Base-by-base conservation (phyloP, 108 stramenopile species). In the Chaetoceros muelleri region DNA sequence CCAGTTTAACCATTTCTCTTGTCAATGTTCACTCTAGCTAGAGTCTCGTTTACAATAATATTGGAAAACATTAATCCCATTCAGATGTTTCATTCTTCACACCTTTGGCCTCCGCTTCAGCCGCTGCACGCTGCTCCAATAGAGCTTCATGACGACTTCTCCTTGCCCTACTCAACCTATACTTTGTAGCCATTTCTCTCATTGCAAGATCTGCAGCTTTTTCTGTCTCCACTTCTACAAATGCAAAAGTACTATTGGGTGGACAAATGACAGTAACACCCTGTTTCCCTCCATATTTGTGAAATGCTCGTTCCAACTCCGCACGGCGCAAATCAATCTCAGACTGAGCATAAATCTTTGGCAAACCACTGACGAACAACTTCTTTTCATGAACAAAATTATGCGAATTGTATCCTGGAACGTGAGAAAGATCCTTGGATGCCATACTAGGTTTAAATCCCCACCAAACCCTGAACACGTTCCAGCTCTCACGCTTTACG, bases 401-500 rank as follows among this genome's bases (percentile, higher is more conserved):
- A 67, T 62, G 70, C n/a, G 68, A 55, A 51, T 87, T 79, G 55
- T 78, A 78, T 47, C 85, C 85, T 2, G 77, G 61, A 44, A 87
- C 56, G 10, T 57, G 56, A 29, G 66, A 31, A 17, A 87, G 44
- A 30, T 76, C 71, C 28, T 51, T 60, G 24, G 55, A 58, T n/a
- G 75, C 78, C 82, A 87, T 79, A 47, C 55, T 50, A 19, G 60
- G 52, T 51, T 84, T 81, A 40, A 76, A 67, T 28, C 85, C 85
- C 85, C 85, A 87, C 85, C 85, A 87, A n/a, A 85, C 80, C 49
- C 75, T 72, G 68, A 81, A 85, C 25, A 87, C 79, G 3, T 52
- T 70, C 90, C 90, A 91, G 53, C 75, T 75, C 52, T 91, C 90
- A 2, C 77, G 81, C 40, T 62, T 80, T 3, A 67, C 69, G 52